These are phyloP conservation scores for Drechmeria coniospora DNA, from an alignment of 2,329 filamentous ascomycete species.

Conservation along the genomic window DNA sequence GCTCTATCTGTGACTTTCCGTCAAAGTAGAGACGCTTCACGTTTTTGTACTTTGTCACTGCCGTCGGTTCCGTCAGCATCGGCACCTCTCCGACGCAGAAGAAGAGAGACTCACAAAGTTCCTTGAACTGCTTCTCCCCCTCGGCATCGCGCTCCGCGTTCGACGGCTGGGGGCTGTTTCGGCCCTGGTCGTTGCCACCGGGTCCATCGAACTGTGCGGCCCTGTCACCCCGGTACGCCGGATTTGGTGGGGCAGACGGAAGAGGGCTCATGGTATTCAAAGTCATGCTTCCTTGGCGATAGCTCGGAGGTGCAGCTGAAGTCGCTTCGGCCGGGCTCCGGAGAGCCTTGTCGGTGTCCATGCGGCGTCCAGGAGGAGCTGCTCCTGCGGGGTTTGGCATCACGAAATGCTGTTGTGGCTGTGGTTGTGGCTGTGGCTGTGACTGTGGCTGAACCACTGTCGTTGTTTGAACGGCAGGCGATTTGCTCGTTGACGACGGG, in stretches of 20 bases:
- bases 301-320: conserved; percentile 32
- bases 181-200: conserved; percentile 27
- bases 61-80: conserved; percentile 8
- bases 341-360: conserved; percentile 32
- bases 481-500: conserved; percentile 12
- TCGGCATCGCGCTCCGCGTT: conserved; percentile 27
- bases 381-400: too few species aligned
- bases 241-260: conserved; percentile 18
- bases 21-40: conserved; percentile 98
- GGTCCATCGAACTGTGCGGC: conserved; percentile 29
- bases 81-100: not conserved
- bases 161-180: conserved; percentile 41
- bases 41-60: conserved; percentile 92
- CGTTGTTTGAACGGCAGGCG: conserved; percentile 13
- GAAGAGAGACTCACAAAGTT: conserved; percentile 30
- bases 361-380: conserved; percentile 32
- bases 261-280: conserved; percentile 27
- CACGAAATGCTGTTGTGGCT: conserved; percentile 17
- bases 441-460: conserved; percentile 6
- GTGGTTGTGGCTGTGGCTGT: conserved; percentile 10
- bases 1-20: conserved; percentile 81
- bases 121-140: conserved; percentile 40
- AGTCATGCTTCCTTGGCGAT: conserved; percentile 33
- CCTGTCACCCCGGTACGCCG: conserved; percentile 25
- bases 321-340: conserved; percentile 27